phyloP scores from a whole-genome alignment of 208 protist species.

The Porcisia hertigi region DNA sequence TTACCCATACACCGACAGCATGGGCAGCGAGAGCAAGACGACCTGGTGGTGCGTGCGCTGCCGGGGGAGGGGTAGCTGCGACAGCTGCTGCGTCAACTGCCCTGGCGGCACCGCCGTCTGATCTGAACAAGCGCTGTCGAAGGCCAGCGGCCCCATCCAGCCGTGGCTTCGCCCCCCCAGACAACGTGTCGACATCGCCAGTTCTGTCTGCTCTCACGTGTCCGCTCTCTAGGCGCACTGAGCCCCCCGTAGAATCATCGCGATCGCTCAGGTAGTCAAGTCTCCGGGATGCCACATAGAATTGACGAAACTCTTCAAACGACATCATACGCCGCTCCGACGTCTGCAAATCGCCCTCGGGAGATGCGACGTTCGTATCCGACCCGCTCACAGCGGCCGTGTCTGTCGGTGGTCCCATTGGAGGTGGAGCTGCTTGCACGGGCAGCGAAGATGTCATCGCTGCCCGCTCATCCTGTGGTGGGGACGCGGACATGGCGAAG shows the following conservation, averaged over 20 bases:
- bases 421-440: neutral
- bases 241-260: neutral
- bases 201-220: neutral
- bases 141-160: neutral
- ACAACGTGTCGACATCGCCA: neutral
- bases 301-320: conserved; percentile 27
- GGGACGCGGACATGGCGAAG: neutral
- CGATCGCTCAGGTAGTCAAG: conserved; percentile 2
- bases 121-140: neutral
- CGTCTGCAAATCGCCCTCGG: neutral
- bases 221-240: neutral
- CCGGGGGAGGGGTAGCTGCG: neutral
- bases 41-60: neutral
- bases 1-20: neutral
- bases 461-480: neutral
- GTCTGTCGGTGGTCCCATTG: neutral
- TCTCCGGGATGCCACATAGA: conserved; percentile 17
- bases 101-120: neutral
- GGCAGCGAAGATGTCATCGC: neutral
- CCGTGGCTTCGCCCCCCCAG: neutral
- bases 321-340: conserved; percentile 6
- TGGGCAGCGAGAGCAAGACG: neutral
- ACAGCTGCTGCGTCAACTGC: neutral
- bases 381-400: neutral
- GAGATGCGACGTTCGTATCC: neutral